A percentile compares a stretch with the other conserved stretches of the same genome.
Evolutionary conservation across 331 rosid genomes (phyloP).

Genomic region (Rhamnella rubrinervis): DNA sequence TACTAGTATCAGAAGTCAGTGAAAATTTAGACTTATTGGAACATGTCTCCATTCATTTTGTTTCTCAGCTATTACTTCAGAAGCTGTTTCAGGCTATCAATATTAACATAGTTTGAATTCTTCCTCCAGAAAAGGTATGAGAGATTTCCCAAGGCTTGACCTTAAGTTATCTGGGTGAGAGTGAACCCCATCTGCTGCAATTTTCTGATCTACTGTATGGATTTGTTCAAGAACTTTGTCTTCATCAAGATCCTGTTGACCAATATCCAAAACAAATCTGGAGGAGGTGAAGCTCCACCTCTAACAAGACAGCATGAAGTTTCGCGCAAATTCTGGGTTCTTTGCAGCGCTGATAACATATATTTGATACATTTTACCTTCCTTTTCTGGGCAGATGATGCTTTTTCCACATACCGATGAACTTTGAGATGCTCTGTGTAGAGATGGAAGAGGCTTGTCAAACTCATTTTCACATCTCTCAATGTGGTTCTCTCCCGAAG

Average conservation of each 20-base stretch:
- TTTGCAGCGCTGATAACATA: slow-evolving; percentile 87
- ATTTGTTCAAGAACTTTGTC: slow-evolving; percentile 30
- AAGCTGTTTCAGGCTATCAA: slow-evolving; percentile 31
- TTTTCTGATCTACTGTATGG: slow-evolving; percentile 21
- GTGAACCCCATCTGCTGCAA: slow-evolving; percentile 41
- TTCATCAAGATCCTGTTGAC: slow-evolving; percentile 47
- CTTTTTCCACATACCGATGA: slow-evolving; percentile 44
- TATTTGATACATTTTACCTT: slow-evolving; percentile 79
- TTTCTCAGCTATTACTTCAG: slow-evolving; percentile 40
- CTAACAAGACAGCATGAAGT: slow-evolving; percentile 77
- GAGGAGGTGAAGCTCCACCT: slow-evolving; percentile 92
- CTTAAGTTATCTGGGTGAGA: slow-evolving; percentile 37
- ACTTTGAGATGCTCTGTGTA: slow-evolving; percentile 40
- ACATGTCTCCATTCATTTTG: slow-evolving; percentile 33
- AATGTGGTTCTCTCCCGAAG: slow-evolving; percentile 41
- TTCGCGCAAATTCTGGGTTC: slow-evolving; percentile 85
- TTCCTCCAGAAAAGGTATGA: slow-evolving; percentile 30
- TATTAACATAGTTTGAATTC: slow-evolving; percentile 29
- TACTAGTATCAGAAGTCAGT: slow-evolving; percentile 29
- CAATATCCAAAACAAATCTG: slow-evolving; percentile 78
- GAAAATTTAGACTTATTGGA: slow-evolving; percentile 25
- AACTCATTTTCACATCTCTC: slow-evolving; percentile 42
- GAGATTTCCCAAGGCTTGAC: slow-evolving; percentile 43
- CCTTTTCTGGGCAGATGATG: slow-evolving; percentile 72
- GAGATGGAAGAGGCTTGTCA: slow-evolving; percentile 40